phyloP scores from a whole-genome alignment of 2,329 filamentous ascomycete genomes.

The Penicillium glabrum region DNA sequence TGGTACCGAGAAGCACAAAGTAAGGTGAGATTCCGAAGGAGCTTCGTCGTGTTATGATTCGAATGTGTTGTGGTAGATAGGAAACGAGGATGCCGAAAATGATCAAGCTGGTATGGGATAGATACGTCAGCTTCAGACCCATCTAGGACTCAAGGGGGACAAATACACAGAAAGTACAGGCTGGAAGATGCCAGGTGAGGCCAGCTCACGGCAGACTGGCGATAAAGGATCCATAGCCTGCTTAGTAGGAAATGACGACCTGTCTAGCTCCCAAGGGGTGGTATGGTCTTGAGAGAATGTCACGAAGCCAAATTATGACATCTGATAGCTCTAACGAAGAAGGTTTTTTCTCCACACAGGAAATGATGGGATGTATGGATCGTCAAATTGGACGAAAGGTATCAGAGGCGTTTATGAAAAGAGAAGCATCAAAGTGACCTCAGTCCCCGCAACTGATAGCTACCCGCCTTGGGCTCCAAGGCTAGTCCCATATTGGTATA shows the following conservation, averaged over 20 bases:
- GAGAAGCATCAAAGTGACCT: not conserved
- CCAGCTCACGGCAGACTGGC: conserved; percentile 52
- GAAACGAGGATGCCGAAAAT: conserved; percentile 86
- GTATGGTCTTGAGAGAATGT: not conserved
- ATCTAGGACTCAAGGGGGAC: not conserved
- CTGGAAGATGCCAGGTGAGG: conserved; percentile 48
- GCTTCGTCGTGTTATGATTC: conserved; percentile 80
- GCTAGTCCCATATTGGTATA: not conserved
- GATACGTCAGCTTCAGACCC: not conserved
- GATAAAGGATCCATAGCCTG: conserved; percentile 23
- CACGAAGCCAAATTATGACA: not conserved
- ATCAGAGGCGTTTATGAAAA: not conserved
- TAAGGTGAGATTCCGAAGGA: conserved; percentile 95
- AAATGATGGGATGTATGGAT: not conserved
- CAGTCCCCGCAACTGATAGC: conserved; percentile 5
- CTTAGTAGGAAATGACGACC: not conserved
- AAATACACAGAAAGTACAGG: conserved; percentile 20
- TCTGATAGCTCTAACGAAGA: not conserved
- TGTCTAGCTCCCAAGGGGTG: not conserved
- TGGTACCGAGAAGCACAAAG: conserved; percentile 90
- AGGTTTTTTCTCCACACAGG: not conserved
- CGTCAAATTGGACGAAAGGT: not conserved
- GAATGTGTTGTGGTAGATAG: conserved; percentile 91
- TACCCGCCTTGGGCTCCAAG: conserved; percentile 1
- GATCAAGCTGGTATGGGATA: conserved; percentile 58